Evolutionary conservation across 495 filamentous ascomycete genomes (phyloP).

Genomic region (Talaromyces borbonicus): DNA sequence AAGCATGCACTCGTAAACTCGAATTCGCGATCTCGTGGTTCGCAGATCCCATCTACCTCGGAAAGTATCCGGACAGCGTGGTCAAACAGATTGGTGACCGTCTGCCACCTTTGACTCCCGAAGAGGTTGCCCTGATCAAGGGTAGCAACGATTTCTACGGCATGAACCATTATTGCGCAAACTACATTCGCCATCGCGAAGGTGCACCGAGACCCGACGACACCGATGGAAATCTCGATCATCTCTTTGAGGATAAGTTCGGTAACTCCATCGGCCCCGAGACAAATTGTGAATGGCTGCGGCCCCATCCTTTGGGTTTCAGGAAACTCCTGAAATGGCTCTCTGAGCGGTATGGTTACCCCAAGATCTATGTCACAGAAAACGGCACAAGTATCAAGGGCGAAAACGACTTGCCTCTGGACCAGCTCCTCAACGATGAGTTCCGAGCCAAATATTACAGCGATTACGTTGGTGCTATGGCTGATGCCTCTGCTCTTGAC

Average conservation of each 20-base stretch:
- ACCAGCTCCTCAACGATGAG: constrained; percentile 61
- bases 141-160: constrained; percentile 77
- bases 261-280: constrained; percentile 62
- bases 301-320: constrained; percentile 62
- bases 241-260: constrained; percentile 54
- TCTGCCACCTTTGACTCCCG: constrained; percentile 52
- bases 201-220: constrained; percentile 49
- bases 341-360: constrained; percentile 60
- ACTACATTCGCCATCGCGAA: constrained; percentile 66
- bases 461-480: constrained; percentile 63
- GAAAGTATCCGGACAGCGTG: constrained; percentile 70
- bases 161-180: constrained; percentile 79
- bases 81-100: constrained; percentile 60
- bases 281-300: constrained; percentile 68
- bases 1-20: constrained; percentile 41
- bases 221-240: constrained; percentile 60
- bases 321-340: constrained; percentile 70
- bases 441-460: constrained; percentile 67
- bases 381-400: constrained; percentile 71
- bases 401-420: constrained; percentile 62
- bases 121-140: constrained; percentile 57
- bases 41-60: constrained; percentile 66
- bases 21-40: constrained; percentile 50
- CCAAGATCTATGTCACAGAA: constrained; percentile 74
- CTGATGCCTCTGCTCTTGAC: constrained; percentile 53